Base-by-base conservation (phyloP, 352 stramenopile genomes). In the Pythium sp. region DNA sequence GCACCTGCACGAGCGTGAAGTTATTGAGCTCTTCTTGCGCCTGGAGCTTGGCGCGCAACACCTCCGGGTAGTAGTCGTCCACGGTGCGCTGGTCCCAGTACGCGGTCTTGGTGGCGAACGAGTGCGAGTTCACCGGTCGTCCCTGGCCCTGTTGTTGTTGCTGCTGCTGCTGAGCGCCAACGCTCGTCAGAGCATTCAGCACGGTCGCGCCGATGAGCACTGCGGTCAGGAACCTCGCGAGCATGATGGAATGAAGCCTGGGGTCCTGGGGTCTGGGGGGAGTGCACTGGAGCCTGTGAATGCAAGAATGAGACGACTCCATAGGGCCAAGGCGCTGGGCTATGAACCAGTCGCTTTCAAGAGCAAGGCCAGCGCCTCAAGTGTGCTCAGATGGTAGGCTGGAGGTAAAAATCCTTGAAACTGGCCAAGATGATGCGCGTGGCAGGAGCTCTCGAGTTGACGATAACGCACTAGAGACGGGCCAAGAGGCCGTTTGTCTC, bases 1-100 rank as follows among this genome's bases (percentile, higher is more conserved):
- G 80, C 64, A 80, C 75, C 57, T 90, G 78, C 4, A 26, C 5
- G 3, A 59, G 77, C 69, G 59, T 36, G 18, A 53, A 14, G 9
- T 63, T 24, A 5, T 49, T 14, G 26, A 34, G 58, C 22, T 63
- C 34, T 47, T 14, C n/a, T 51, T 15, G 5, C 22, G 30, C 34
- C 3, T 22, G 2, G n/a, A 51, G 22, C 36, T 36, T 41, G 34
- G 34, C 6, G 34, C 34, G 34, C 34, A 41, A 22, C 34, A 53
- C 58, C 22, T 38, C 11, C 14, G n/a, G 7, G 36, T 63, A 14
- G 58, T 63, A 6, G 5, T n/a, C 24, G 36, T 49, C 47, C 57
- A 62, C n/a, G n/a, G 32, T 26, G 36, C 58, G 58, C 22, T 63
- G 58, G 36, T 63, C 36, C 58, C 58, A 54, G 58, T 63, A 54